phyloP scores from a whole-genome alignment of 495 filamentous ascomycete genomes.

The Aspergillus olivimuriae region DNA sequence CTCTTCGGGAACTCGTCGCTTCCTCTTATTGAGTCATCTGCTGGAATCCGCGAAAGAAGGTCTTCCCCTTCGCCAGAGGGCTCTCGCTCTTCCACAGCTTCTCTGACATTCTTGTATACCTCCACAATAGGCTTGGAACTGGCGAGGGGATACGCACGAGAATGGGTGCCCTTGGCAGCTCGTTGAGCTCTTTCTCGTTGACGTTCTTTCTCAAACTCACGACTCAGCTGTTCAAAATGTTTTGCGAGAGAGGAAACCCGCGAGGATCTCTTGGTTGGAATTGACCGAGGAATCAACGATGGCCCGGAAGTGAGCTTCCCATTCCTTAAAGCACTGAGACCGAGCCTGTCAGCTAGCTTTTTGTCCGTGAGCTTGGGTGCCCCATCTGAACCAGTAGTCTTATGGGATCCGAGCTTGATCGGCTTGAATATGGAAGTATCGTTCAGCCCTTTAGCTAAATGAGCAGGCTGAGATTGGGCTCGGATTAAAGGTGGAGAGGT shows the following conservation, averaged over 20 bases:
- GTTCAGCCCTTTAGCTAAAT: conserved; percentile 23
- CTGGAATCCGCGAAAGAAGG: conserved; percentile 21
- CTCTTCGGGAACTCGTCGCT: conserved; percentile 24
- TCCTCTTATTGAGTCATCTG: conserved; percentile 21
- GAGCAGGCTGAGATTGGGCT: conserved; percentile 63
- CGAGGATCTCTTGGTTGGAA: conserved; percentile 58
- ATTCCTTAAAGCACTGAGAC: conserved; percentile 53
- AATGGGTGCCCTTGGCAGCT: conserved; percentile 71
- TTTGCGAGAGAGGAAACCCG: conserved; percentile 84
- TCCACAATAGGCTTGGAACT: conserved; percentile 95
- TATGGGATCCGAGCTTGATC: conserved; percentile 20
- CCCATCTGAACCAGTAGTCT: conserved; percentile 13
- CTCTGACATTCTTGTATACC: conserved; percentile 86
- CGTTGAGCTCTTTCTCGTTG: conserved; percentile 76
- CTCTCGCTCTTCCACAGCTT: conserved; percentile 83
- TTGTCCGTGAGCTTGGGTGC: conserved; percentile 54
- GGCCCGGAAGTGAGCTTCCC: conserved; percentile 52
- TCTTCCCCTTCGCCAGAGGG: conserved; percentile 60
- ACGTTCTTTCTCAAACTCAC: conserved; percentile 94
- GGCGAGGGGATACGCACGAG: conserved; percentile 78
- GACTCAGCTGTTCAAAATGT: conserved; percentile 93
- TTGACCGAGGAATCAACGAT: conserved; percentile 85
- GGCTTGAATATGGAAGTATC: conserved; percentile 14
- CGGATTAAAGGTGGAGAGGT: conserved; percentile 62
- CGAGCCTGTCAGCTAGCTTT: conserved; percentile 62